Conservation (phyloP, 768 basidiomycete genomes). For the Dentipellis sp. region DNA sequence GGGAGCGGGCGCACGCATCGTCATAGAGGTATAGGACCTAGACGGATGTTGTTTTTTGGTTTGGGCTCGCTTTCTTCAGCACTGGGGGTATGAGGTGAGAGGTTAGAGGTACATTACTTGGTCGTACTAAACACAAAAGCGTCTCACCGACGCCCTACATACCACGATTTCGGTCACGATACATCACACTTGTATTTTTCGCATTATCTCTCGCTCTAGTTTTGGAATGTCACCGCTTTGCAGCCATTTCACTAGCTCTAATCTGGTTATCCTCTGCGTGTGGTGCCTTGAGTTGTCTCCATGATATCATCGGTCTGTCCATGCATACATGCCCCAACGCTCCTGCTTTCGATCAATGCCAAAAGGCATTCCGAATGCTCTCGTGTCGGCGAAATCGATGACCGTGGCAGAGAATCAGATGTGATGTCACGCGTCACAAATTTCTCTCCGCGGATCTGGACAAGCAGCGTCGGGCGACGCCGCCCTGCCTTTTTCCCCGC, state of each 20-base stretch:
- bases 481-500: background rate
- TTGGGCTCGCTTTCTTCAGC: conserved; percentile 7
- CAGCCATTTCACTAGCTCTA: too few relatives aligned
- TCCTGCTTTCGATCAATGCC: too few relatives aligned
- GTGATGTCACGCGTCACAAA: conserved; percentile 1
- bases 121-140: conserved; percentile 16
- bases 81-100: conserved; percentile 6
- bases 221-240: background rate
- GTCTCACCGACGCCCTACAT: conserved; percentile 8
- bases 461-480: background rate
- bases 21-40: conserved; percentile 6
- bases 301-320: too few relatives aligned
- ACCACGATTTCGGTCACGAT: conserved; percentile 18
- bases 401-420: background rate
- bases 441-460: background rate
- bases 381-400: background rate
- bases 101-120: conserved; percentile 14
- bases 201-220: background rate
- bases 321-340: too few relatives aligned
- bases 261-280: too few relatives aligned
- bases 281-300: too few relatives aligned
- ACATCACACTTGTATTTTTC: conserved; percentile 17
- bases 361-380: background rate
- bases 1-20: conserved; percentile 27
- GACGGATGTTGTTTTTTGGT: conserved; percentile 6